Base-by-base conservation (phyloP, 1,284 basidiomycete species). In the Cutaneotrichosporon cavernicola region DNA sequence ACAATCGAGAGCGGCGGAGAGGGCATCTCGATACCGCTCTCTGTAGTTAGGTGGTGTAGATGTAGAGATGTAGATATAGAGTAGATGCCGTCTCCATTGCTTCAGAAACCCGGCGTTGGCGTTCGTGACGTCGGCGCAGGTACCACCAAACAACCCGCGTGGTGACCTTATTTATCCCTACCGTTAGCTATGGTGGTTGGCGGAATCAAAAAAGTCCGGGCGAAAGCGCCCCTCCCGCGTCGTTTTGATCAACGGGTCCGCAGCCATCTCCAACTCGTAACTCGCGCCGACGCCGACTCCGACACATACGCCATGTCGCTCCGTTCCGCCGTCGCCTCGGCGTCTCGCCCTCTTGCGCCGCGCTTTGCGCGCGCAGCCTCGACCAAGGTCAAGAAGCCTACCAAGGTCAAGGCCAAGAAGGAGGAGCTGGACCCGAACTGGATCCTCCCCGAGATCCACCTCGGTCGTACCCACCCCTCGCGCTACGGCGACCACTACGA, bases 401-500 rank as follows among this genome's bases (percentile, higher is more conserved):
- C 58, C 34, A 31, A 52, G 4, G 18, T 60, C 21, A 31, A 52
- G 4, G 18, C 62, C 18, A 36, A 62, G 22, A 4, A 60, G 13
- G 40, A 66, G 10, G 21, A 65, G n/a, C 21, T 53, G 18, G 30
- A 61, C 26, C 50, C 60, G 9, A 62, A 65, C 30, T 72, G 69
- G 64, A 43, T 40, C 26, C 64, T 79, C 5, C 79, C 78, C 49
- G 66, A 73, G 21, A 78, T 81, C 68, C 72, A 75, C 62, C 70
- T 85, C 30, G 84, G 84, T 5, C 80, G 80, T 10, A 90, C 89
- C 53, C 88, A 90, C 56, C 84, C 86, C 65, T 89, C 86, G 72
- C 88, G 95, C 56, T 86, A 94, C 64, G 83, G 86, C 65, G 89
- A 93, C 69, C 91, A 97, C 83, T 98, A 97, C 83, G 80, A 90